These are phyloP conservation scores for Betula pendula DNA, from an alignment of 306 rosid species.

Conservation along the genomic window DNA sequence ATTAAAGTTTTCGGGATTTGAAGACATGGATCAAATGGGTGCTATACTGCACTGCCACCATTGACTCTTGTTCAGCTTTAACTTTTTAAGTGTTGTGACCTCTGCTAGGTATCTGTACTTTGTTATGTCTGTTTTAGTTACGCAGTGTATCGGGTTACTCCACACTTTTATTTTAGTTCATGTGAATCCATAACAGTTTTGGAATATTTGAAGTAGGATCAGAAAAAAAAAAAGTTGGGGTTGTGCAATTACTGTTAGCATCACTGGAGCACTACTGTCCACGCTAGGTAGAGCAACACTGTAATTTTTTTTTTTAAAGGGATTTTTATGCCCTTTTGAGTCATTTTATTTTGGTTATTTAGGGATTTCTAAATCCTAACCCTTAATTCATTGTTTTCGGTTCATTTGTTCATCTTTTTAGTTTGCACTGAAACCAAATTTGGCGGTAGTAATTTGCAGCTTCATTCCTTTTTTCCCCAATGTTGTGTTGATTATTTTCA, in stretches of 20 bases:
- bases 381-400: background rate
- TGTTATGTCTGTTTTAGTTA: background rate
- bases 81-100: background rate
- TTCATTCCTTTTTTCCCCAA: background rate
- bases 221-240: no score
- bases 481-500: background rate
- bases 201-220: no score
- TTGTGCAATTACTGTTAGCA: no score
- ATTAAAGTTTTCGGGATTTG: background rate
- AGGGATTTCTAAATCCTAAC: no score
- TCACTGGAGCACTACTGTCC: no score
- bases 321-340: no score
- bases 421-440: conserved; percentile 1
- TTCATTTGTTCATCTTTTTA: background rate
- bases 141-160: no score
- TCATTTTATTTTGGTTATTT: no score
- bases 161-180: no score
- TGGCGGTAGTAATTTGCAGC: background rate
- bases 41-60: background rate
- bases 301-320: no score
- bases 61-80: background rate
- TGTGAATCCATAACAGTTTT: no score
- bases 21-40: background rate
- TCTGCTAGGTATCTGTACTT: background rate
- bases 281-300: no score